phyloP scores from a whole-genome alignment of 2,329 filamentous ascomycete genomes.

The Huntiella abstrusa region DNA sequence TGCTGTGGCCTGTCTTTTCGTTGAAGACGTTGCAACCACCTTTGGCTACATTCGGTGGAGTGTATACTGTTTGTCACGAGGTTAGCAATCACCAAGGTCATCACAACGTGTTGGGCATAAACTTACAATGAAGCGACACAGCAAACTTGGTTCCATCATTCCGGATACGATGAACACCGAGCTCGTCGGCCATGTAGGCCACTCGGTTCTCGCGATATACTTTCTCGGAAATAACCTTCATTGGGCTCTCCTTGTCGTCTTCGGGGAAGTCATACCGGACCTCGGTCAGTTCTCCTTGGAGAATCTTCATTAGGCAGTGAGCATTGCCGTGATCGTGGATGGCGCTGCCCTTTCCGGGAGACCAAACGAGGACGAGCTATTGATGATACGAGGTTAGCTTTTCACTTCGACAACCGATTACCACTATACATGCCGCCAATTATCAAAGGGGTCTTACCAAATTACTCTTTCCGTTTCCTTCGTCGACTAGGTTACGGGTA shows the following conservation, averaged over 20 bases:
- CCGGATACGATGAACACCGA: constrained; percentile 67
- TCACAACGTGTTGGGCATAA: background rate
- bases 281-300: constrained; percentile 62
- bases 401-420: background rate
- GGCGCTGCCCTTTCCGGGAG: constrained; percentile 60
- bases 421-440: background rate
- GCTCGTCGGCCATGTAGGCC: constrained; percentile 79
- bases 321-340: constrained; percentile 82
- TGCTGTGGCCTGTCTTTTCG: constrained; percentile 52
- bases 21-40: constrained; percentile 71
- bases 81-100: constrained; percentile 6
- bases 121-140: constrained; percentile 59
- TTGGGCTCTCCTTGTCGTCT: constrained; percentile 31
- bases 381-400: constrained; percentile 10
- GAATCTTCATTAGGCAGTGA: constrained; percentile 82
- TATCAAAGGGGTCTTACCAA: constrained; percentile 30
- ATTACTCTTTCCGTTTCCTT: constrained; percentile 67
- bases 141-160: constrained; percentile 61
- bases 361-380: constrained; percentile 76
- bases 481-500: constrained; percentile 76
- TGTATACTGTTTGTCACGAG: constrained; percentile 39
- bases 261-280: constrained; percentile 61
- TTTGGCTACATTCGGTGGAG: constrained; percentile 72
- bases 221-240: constrained; percentile 46
- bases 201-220: constrained; percentile 53